Percentiles rank a stretch among this genome's conserved stretches.
phyloP scores from a whole-genome alignment of 2,329 filamentous ascomycete genomes.

The Lachnellula hyalina region DNA sequence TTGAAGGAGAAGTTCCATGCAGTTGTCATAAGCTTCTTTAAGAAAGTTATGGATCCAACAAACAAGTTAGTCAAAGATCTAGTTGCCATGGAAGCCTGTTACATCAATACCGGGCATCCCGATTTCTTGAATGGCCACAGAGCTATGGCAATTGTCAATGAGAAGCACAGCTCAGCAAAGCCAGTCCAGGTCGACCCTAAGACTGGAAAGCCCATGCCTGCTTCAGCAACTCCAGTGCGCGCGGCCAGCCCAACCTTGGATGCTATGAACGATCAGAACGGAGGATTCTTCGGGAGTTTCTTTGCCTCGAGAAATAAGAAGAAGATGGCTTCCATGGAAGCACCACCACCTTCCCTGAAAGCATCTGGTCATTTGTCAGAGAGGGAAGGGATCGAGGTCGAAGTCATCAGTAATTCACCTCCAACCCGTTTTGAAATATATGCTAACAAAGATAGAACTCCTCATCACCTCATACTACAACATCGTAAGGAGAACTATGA shows the following conservation, averaged over 20 bases:
- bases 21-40: slow-evolving; percentile 92
- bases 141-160: slow-evolving; percentile 96
- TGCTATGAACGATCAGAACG: slow-evolving; percentile 49
- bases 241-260: slow-evolving; percentile 68
- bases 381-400: slow-evolving; percentile 91
- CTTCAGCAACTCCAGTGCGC: slow-evolving; percentile 59
- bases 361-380: slow-evolving; percentile 90
- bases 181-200: slow-evolving; percentile 97
- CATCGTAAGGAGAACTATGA: slow-evolving; percentile 97
- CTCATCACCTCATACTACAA: slow-evolving; percentile 97
- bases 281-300: slow-evolving; percentile 96
- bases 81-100: slow-evolving; percentile 92
- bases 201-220: slow-evolving; percentile 86
- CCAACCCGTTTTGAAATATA: neutral
- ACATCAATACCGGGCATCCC: slow-evolving; percentile 97
- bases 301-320: slow-evolving; percentile 99
- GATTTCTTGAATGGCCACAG: slow-evolving; percentile 96
- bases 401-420: slow-evolving; percentile 81
- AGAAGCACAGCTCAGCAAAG: slow-evolving; percentile 74
- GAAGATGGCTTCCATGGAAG: slow-evolving; percentile 99
- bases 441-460: slow-evolving; percentile 57
- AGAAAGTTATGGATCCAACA: slow-evolving; percentile 96
- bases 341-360: slow-evolving; percentile 87
- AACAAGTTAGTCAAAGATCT: slow-evolving; percentile 95
- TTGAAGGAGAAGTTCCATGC: slow-evolving; percentile 96